Percentiles rank a stretch among this genome's conserved stretches.
Evolutionary conservation across 257 asterid genomes (phyloP).

Genomic region (Cruciata laevipes): DNA sequence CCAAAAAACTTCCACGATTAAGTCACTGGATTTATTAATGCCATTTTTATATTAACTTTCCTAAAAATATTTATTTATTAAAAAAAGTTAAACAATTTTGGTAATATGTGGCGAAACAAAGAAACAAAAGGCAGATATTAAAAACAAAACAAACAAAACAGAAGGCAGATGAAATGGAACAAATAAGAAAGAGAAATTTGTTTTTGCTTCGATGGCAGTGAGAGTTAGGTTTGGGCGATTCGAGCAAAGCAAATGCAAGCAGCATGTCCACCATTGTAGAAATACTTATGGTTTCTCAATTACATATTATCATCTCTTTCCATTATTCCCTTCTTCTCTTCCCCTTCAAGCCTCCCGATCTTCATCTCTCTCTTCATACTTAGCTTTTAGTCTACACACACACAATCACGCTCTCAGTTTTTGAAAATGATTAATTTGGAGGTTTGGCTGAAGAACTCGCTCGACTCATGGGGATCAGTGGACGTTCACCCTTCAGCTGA

Average conservation of each 20-base stretch:
- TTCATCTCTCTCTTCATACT: neutral
- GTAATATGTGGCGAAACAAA: too few relatives aligned
- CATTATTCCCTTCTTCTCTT: constrained; percentile 12
- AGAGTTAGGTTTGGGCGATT: constrained; percentile 5
- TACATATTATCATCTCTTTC: neutral
- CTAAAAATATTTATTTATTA: too few relatives aligned
- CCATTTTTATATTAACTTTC: too few relatives aligned
- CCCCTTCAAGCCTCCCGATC: constrained; percentile 5
- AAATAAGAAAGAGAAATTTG: neutral
- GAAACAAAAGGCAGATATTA: too few relatives aligned
- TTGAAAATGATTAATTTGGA: constrained; percentile 21
- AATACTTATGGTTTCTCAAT: constrained; percentile 1
- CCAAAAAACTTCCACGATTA: too few relatives aligned
- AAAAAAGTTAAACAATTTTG: too few relatives aligned
- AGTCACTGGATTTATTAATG: too few relatives aligned
- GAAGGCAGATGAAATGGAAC: neutral
- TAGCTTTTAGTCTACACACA: neutral
- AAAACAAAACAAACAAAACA: too few relatives aligned
- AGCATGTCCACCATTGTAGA: neutral
- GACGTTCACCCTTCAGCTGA: constrained; percentile 7
- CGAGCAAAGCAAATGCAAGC: constrained; percentile 1
- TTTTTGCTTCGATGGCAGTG: neutral
- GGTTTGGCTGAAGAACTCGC: constrained; percentile 17
- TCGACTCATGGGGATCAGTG: constrained; percentile 9
- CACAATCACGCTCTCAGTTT: neutral